These are phyloP conservation scores for Thalassia testudinum DNA, from an alignment of 116 monocot genomes.

Conservation along the genomic window DNA sequence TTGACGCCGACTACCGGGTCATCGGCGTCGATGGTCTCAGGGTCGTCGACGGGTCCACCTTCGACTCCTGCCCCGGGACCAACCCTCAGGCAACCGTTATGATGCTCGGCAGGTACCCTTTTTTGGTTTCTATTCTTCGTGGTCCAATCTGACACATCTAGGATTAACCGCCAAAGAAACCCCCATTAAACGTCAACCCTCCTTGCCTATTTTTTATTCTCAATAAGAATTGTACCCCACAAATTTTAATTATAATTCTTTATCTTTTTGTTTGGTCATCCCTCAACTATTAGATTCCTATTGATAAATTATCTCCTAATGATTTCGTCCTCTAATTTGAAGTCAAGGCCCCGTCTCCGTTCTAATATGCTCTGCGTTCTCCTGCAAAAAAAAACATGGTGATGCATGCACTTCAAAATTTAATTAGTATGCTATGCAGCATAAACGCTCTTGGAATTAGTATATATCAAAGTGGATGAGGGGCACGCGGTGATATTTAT, in stretches of 20 bases:
- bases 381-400: too few species aligned
- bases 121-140: too few species aligned
- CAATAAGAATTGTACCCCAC: not conserved
- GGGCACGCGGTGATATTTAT: too few species aligned
- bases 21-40: constrained; percentile 49
- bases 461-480: too few species aligned
- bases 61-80: constrained; percentile 62
- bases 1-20: constrained; percentile 45
- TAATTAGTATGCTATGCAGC: too few species aligned
- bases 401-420: too few species aligned
- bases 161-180: not conserved
- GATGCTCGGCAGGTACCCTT: constrained; percentile 86
- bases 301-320: too few species aligned
- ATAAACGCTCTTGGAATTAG: too few species aligned
- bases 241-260: not conserved
- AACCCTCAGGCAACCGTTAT: constrained; percentile 95
- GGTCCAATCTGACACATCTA: not conserved
- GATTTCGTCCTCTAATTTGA: too few species aligned
- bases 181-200: not conserved
- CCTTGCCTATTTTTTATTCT: not conserved
- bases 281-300: too few species aligned
- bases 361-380: too few species aligned
- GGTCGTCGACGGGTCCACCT: constrained; percentile 78
- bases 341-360: too few species aligned
- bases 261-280: not conserved